These are phyloP conservation scores for Nigrospora oryzae DNA, from an alignment of 2,329 filamentous ascomycete genomes.

Conservation along the genomic window DNA sequence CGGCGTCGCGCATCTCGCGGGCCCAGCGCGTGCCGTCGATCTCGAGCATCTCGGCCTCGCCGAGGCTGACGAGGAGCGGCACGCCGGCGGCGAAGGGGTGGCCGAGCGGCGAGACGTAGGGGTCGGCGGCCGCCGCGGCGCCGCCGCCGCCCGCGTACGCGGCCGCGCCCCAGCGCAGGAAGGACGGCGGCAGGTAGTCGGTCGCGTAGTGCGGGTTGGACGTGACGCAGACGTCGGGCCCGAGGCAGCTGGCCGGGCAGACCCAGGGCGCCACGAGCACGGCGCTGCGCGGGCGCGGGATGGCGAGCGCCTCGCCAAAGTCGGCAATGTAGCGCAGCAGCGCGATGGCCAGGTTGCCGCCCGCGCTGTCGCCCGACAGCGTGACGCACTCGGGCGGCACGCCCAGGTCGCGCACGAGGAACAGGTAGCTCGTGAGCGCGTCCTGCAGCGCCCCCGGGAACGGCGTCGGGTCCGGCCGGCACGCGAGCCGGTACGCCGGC, in stretches of 20 bases:
- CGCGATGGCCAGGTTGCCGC: conserved; percentile 30
- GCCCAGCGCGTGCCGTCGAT: conserved; percentile 49
- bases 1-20: conserved; percentile 20
- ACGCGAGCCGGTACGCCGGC: conserved; percentile 35
- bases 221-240: conserved; percentile 10
- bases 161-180: conserved; percentile 29
- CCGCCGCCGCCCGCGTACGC: conserved; percentile 14
- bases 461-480: conserved; percentile 21
- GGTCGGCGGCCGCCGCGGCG: neutral
- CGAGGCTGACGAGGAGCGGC: conserved; percentile 13
- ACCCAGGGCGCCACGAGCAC: conserved; percentile 21
- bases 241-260: conserved; percentile 4
- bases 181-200: conserved; percentile 28
- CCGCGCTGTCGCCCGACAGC: conserved; percentile 35
- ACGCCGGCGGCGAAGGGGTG: conserved; percentile 12
- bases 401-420: conserved; percentile 26
- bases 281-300: conserved; percentile 25
- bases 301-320: conserved; percentile 19
- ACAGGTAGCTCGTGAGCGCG: conserved; percentile 29
- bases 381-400: conserved; percentile 28
- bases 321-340: conserved; percentile 35
- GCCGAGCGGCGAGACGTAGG: conserved; percentile 11
- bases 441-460: conserved; percentile 40
- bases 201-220: conserved; percentile 8
- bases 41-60: conserved; percentile 20